Percentiles rank a stretch among this genome's conserved stretches.
These are phyloP conservation scores for Amanita inopinata DNA, from an alignment of 768 basidiomycete genomes.

Conservation along the genomic window DNA sequence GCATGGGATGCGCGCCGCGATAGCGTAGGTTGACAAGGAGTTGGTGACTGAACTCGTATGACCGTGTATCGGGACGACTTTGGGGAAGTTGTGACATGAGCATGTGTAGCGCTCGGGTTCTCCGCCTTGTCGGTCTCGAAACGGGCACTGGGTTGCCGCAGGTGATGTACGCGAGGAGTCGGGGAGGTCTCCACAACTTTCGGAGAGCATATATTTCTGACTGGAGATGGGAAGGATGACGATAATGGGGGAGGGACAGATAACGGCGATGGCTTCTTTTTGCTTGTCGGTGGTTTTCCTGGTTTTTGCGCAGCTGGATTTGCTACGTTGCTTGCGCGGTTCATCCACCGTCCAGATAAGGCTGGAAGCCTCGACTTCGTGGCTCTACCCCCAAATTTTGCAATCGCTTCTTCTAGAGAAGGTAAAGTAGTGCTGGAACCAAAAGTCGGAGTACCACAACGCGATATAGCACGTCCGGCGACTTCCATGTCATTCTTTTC, in stretches of 20 bases:
- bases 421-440: conserved; percentile 42
- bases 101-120: conserved; percentile 11
- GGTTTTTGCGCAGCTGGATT: neutral
- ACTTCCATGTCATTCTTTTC: conserved; percentile 22
- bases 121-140: neutral
- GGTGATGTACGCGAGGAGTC: neutral
- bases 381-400: conserved; percentile 24
- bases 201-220: conserved; percentile 5
- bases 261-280: conserved; percentile 23
- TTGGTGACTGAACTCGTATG: conserved; percentile 6
- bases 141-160: neutral
- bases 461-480: conserved; percentile 36
- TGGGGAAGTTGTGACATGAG: conserved; percentile 14
- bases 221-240: conserved; percentile 12
- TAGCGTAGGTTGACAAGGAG: conserved; percentile 2
- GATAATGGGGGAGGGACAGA: conserved; percentile 17
- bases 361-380: conserved; percentile 5
- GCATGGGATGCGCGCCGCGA: conserved; percentile 2
- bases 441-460: conserved; percentile 55
- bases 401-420: conserved; percentile 33
- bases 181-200: neutral
- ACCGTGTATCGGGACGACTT: conserved; percentile 8
- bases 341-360: conserved; percentile 3
- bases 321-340: neutral
- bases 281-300: conserved; percentile 6